Conservation (phyloP, 2,329 filamentous ascomycete species). For the Ceratocystis huliohia region DNA sequence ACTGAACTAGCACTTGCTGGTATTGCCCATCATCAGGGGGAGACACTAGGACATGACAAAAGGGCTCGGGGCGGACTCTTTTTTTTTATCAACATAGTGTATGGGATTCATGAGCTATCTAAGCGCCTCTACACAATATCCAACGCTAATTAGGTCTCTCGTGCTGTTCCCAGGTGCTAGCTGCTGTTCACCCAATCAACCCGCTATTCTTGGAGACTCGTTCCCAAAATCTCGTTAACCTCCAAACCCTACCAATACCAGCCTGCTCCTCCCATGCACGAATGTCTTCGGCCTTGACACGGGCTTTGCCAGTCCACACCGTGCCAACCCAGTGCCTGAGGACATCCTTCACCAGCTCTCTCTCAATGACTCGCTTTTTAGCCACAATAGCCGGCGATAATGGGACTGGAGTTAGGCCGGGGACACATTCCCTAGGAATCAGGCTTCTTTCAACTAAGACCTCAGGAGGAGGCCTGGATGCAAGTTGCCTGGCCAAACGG, state of each 20-base stretch:
- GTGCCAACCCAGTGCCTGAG: conserved; percentile 51
- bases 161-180: too few relatives aligned
- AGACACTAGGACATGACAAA: too few relatives aligned
- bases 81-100: too few relatives aligned
- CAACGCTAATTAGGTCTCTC: too few relatives aligned
- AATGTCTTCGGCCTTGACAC: conserved; percentile 37
- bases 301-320: conserved; percentile 43
- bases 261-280: conserved; percentile 37
- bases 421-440: conserved; percentile 51
- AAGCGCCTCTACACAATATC: neutral
- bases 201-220: conserved; percentile 29
- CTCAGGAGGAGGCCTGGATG: conserved; percentile 45
- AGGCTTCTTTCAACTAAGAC: conserved; percentile 51
- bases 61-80: too few relatives aligned
- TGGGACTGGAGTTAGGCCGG: conserved; percentile 31
- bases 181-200: neutral
- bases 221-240: conserved; percentile 55
- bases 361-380: conserved; percentile 49
- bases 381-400: conserved; percentile 52
- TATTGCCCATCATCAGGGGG: neutral
- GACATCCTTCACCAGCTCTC: conserved; percentile 54
- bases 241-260: conserved; percentile 46
- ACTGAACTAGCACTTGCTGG: conserved; percentile 10
- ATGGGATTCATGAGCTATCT: too few relatives aligned
- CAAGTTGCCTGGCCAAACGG: conserved; percentile 48